phyloP scores from a whole-genome alignment of 495 filamentous ascomycete species.

The Xylaria sp. region DNA sequence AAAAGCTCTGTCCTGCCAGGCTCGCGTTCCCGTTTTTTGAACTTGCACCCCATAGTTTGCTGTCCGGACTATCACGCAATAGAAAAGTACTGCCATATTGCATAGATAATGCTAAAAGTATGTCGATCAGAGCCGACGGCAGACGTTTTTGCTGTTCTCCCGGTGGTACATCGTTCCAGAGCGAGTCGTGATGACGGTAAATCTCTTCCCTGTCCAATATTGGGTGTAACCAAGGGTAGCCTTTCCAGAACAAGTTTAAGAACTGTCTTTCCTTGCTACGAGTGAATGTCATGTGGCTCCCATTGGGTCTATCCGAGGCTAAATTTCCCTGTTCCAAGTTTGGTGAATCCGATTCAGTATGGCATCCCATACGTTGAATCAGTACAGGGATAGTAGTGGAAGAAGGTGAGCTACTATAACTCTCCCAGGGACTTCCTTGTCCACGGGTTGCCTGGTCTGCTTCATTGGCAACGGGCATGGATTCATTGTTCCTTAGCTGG shows the following conservation, averaged over 20 bases:
- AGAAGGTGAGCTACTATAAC: slow-evolving; percentile 12
- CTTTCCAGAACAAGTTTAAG: slow-evolving; percentile 19
- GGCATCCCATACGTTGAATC: slow-evolving; percentile 1
- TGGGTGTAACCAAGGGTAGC: slow-evolving; percentile 7
- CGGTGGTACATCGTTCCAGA: slow-evolving; percentile 16
- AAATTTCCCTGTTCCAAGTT: background rate
- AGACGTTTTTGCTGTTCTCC: background rate
- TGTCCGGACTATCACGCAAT: slow-evolving; percentile 17
- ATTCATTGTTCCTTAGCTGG: background rate
- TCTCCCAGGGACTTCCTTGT: background rate
- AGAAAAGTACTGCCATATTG: slow-evolving; percentile 18
- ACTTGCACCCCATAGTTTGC: background rate
- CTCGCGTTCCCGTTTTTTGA: background rate
- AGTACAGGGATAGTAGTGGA: background rate
- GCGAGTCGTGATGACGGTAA: slow-evolving; percentile 16
- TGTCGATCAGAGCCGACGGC: background rate
- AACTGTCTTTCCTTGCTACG: slow-evolving; percentile 12
- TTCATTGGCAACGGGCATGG: background rate
- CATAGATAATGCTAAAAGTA: slow-evolving; percentile 24
- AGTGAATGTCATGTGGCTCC: slow-evolving; percentile 4
- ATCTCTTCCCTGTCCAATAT: slow-evolving; percentile 10
- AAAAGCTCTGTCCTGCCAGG: slow-evolving; percentile 16
- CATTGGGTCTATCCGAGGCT: background rate
- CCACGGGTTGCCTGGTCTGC: background rate
- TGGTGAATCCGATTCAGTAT: background rate